Evolutionary conservation across 2,329 filamentous ascomycete species (phyloP).

Genomic region (Aspergillus arachidicola): DNA sequence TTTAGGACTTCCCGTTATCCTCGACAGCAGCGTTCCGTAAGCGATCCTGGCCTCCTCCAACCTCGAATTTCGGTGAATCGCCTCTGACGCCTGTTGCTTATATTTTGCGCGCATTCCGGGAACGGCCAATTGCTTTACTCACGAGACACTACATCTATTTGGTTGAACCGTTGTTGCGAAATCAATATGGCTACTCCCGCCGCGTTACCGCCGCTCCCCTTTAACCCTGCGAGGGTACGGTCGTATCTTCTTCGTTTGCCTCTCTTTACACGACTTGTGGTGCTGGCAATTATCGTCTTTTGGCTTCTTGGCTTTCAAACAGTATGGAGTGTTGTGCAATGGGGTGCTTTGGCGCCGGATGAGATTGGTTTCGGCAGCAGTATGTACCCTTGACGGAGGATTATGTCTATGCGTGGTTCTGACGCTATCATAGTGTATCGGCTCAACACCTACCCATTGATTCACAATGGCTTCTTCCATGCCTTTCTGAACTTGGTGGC

Average conservation of each 20-base stretch:
- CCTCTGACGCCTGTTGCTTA: neutral
- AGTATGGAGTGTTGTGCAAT: conserved; percentile 72
- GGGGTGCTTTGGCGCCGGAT: conserved; percentile 77
- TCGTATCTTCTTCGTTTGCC: conserved; percentile 85
- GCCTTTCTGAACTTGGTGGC: conserved; percentile 77
- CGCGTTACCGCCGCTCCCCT: conserved; percentile 56
- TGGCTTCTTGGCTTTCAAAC: conserved; percentile 72
- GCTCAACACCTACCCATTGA: conserved; percentile 86
- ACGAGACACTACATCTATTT: neutral
- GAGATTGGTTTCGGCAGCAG: conserved; percentile 72
- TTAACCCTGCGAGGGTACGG: conserved; percentile 73
- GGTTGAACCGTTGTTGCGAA: neutral
- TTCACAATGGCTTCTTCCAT: conserved; percentile 82
- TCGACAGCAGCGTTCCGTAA: neutral
- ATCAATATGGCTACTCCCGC: conserved; percentile 48
- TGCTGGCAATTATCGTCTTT: conserved; percentile 67
- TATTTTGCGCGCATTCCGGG: neutral
- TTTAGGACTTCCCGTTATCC: neutral
- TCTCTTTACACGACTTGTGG: conserved; percentile 75
- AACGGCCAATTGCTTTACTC: neutral
- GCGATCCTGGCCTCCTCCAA: neutral
- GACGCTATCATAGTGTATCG: conserved; percentile 71
- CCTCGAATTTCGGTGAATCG: neutral
- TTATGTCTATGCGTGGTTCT: neutral
- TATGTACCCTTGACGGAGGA: conserved; percentile 49